Evolutionary conservation across 306 rosid species (phyloP).

Genomic region (Glycine latifolia): DNA sequence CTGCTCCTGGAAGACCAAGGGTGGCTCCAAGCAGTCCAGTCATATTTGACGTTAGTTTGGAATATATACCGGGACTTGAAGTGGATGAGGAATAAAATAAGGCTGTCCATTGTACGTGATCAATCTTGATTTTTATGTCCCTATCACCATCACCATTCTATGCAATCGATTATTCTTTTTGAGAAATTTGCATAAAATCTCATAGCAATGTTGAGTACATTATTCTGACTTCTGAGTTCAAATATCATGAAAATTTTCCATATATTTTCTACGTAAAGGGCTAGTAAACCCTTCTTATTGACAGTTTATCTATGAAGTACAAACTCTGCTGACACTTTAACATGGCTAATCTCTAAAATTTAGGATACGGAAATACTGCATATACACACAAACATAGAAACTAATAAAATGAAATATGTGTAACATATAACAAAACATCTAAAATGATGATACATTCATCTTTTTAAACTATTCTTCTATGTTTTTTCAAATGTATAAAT

Average conservation of each 20-base stretch:
- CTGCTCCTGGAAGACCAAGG: constrained; percentile 99
- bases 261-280: neutral
- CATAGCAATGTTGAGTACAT: constrained; percentile 11
- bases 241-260: constrained; percentile 29
- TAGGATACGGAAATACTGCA: too few relatives aligned
- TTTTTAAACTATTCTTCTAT: too few relatives aligned
- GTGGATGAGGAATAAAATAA: constrained; percentile 65
- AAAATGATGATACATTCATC: too few relatives aligned
- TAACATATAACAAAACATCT: too few relatives aligned
- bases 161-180: constrained; percentile 39
- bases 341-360: too few relatives aligned
- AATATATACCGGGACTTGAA: constrained; percentile 90
- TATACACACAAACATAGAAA: too few relatives aligned
- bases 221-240: constrained; percentile 8
- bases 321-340: too few relatives aligned
- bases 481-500: too few relatives aligned
- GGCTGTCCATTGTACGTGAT: neutral
- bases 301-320: neutral
- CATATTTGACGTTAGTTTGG: constrained; percentile 89
- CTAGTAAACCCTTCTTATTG: neutral
- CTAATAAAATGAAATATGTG: too few relatives aligned
- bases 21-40: constrained; percentile 96
- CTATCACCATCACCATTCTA: constrained; percentile 11
- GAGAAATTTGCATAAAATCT: constrained; percentile 17
- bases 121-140: neutral